Conservation (phyloP, 306 rosid genomes). For the Dicorynia guianensis region DNA sequence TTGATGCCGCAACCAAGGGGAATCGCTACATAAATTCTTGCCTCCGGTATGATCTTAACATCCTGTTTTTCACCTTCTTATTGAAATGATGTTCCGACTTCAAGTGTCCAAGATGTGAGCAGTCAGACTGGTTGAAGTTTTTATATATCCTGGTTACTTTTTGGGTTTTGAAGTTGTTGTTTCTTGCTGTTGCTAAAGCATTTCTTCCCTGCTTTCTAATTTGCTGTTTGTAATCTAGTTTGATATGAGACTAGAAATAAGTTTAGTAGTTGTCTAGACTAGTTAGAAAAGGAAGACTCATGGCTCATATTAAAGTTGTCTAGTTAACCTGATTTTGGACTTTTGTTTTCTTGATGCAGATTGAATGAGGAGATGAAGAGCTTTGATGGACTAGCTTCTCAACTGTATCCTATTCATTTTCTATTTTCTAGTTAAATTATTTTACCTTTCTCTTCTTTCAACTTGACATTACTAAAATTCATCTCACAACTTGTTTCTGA, state of each 20-base stretch:
- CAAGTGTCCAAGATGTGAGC: neutral
- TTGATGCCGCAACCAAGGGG: constrained; percentile 86
- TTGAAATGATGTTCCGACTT: constrained; percentile 1
- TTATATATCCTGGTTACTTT: neutral
- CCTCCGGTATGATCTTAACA: constrained; percentile 63
- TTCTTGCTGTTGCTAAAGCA: neutral
- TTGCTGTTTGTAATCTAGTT: neutral
- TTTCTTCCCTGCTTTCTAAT: neutral
- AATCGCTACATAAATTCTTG: constrained; percentile 84
- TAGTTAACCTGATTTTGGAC: constrained; percentile 13
- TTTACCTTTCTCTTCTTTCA: constrained; percentile 1
- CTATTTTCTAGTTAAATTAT: neutral
- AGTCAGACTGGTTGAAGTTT: neutral
- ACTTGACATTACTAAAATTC: constrained; percentile 20
- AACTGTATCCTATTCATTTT: constrained; percentile 69
- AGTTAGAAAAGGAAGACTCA: neutral
- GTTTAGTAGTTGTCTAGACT: neutral
- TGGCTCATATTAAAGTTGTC: constrained; percentile 12
- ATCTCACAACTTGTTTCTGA: neutral
- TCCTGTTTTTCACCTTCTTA: neutral
- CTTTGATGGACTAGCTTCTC: constrained; percentile 64
- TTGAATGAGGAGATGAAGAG: constrained; percentile 91
- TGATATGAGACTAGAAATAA: neutral
- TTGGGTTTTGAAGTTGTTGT: neutral
- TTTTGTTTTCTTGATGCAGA: constrained; percentile 51